These are phyloP conservation scores for Kodamaea neixiangensis DNA, from an alignment of 805 yeast genomes.

Conservation along the genomic window DNA sequence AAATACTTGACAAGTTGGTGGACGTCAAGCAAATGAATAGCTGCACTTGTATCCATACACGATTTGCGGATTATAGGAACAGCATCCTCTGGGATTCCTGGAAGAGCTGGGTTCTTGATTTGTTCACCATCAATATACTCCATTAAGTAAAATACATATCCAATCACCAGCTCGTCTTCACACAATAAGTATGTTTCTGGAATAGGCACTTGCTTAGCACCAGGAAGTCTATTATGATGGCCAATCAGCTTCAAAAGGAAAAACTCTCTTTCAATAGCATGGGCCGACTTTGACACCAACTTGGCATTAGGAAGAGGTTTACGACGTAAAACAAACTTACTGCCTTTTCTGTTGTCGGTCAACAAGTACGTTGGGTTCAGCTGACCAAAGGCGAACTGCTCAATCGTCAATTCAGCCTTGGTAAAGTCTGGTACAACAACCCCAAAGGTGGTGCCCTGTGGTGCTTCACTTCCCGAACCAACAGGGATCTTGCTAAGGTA, in stretches of 20 bases:
- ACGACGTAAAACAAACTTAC: slow-evolving; percentile 51
- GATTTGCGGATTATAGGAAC: slow-evolving; percentile 45
- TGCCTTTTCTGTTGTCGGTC: slow-evolving; percentile 32
- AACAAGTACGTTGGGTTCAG: slow-evolving; percentile 62
- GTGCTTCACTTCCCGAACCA: slow-evolving; percentile 10
- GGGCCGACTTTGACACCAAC: slow-evolving; percentile 57
- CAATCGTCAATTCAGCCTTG: slow-evolving; percentile 27
- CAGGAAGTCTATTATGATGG: slow-evolving; percentile 8
- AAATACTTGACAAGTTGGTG: slow-evolving; percentile 40
- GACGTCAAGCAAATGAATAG: slow-evolving; percentile 53
- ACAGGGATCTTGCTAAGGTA: slow-evolving; percentile 19
- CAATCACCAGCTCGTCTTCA: slow-evolving; percentile 56
- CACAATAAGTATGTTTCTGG: slow-evolving; percentile 54
- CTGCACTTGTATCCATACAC: slow-evolving; percentile 47
- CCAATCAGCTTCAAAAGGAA: slow-evolving; percentile 46
- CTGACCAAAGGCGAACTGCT: slow-evolving; percentile 64
- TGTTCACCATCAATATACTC: slow-evolving; percentile 58
- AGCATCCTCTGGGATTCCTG: slow-evolving; percentile 28
- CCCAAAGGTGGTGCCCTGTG: slow-evolving; percentile 25
- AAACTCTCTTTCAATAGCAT: slow-evolving; percentile 63
- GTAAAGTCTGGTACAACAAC: slow-evolving; percentile 19
- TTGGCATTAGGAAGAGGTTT: slow-evolving; percentile 55
- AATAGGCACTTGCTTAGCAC: slow-evolving; percentile 46
- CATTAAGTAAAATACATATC: slow-evolving; percentile 61
- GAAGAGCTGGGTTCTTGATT: slow-evolving; percentile 55